Evolutionary conservation across 345 rosid genomes (phyloP), one percentile per base, ranked within the genome.

Genomic region (Hibiscus tridactylites): DNA sequence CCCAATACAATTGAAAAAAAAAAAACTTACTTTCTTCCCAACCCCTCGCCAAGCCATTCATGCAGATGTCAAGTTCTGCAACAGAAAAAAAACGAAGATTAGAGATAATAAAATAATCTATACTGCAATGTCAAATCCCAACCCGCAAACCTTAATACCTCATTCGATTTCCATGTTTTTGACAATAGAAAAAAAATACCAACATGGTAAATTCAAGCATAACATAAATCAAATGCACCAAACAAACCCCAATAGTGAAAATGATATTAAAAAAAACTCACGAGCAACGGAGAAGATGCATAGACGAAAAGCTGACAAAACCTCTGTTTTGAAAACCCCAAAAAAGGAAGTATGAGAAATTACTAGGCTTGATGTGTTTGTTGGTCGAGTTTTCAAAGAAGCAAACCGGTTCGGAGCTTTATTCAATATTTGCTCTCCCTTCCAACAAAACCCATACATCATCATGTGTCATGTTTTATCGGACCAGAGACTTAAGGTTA

Each of bases 21-120:
- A 35, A 26, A 7, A 65, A 73, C 56, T 59, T 77, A 86, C 95
- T 87, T 75, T 83, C 73, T 75, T 85, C 37, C 77, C 70, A 64
- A 81, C 72, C 49, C 77, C 76, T 73, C 76, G 81, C 74, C 83
- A 85, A 76, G 95, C 90, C 92, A 89, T 89, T 78, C 85, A 82
- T 71, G 77, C 65, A 71, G 61, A 68, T 66, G 58, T 69, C 37
- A 75, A 66, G 71, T 79, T 62, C 82, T 80, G 77, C 80, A 73
- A 26, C 9, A 21, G 33, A 26, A 59, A 33, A 13, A 4, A 1
- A 47, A 47, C 2, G 33, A 31, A 35, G 7, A 35, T 35, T 35
- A 35, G 39, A 35, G 39, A 35, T 35, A 35, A 35, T 35, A 35
- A 35, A 35, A 5, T 1, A 35, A 35, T 35, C 39, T 5, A 35